phyloP scores from a whole-genome alignment of 2,329 filamentous ascomycete species.

The Penicillium sp. region DNA sequence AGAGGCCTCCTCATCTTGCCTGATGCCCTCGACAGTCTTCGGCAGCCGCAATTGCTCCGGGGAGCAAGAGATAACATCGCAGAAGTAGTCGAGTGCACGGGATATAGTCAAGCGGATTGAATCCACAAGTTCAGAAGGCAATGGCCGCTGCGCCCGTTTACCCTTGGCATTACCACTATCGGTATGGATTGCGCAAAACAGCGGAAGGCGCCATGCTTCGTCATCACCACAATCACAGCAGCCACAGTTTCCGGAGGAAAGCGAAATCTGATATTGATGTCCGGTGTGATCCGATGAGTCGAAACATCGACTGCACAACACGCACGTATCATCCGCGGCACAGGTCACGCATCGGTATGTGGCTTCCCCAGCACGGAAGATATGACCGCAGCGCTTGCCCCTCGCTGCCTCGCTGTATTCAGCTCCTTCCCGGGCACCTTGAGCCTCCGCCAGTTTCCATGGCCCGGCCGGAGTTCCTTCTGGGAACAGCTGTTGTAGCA shows the following conservation, averaged over 20 bases:
- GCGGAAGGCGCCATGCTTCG: slow-evolving; percentile 81
- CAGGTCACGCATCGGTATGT: slow-evolving; percentile 93
- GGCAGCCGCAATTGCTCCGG: slow-evolving; percentile 83
- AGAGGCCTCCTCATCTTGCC: slow-evolving; percentile 70
- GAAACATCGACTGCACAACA: slow-evolving; percentile 87
- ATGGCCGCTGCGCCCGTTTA: slow-evolving; percentile 52
- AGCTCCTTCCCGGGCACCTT: slow-evolving; percentile 84
- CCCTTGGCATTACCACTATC: slow-evolving; percentile 45
- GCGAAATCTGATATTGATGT: slow-evolving; percentile 79
- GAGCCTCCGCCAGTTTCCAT: slow-evolving; percentile 75
- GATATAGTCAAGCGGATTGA: slow-evolving; percentile 79
- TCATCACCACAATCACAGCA: slow-evolving; percentile 96
- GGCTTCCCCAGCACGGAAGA: slow-evolving; percentile 88
- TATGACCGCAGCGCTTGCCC: slow-evolving; percentile 91
- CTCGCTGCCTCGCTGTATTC: slow-evolving; percentile 88
- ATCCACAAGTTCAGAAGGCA: slow-evolving; percentile 67
- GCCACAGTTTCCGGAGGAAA: slow-evolving; percentile 83
- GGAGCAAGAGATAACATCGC: slow-evolving; percentile 94
- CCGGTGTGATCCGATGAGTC: slow-evolving; percentile 89
- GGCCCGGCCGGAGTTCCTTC: slow-evolving; percentile 55
- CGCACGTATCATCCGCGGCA: slow-evolving; percentile 87
- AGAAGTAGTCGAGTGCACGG: slow-evolving; percentile 82
- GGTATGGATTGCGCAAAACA: slow-evolving; percentile 85
- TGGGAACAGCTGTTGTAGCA: slow-evolving; percentile 74
- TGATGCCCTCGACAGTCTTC: slow-evolving; percentile 73